Percentiles rank a stretch among this genome's conserved stretches.
phyloP scores from a whole-genome alignment of 164 flowering plant genomes.

The Akebia trifoliata region DNA sequence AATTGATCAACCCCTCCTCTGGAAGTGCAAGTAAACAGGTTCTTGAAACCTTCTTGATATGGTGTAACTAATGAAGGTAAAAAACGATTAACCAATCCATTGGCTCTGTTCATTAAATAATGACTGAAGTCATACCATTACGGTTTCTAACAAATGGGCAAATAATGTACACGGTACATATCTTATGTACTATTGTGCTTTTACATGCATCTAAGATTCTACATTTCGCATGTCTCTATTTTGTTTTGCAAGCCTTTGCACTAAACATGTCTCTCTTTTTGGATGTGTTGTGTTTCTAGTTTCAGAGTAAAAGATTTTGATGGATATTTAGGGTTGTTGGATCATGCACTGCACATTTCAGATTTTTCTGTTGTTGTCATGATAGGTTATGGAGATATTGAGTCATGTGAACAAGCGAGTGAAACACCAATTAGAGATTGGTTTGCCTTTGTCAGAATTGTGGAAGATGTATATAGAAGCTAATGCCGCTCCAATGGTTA shows the following conservation, averaged over 20 bases:
- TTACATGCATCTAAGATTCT: not conserved
- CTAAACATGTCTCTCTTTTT: not conserved
- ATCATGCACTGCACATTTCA: not conserved
- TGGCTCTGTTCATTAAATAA: not conserved
- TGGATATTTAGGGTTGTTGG: not conserved
- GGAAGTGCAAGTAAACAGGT: not conserved
- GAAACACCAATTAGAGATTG: conserved; percentile 69
- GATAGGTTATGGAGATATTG: conserved; percentile 85
- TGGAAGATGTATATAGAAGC: conserved; percentile 66
- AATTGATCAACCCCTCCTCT: not conserved
- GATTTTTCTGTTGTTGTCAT: conserved; percentile 8
- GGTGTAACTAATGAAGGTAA: not conserved
- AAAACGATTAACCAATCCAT: not conserved
- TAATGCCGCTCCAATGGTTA: conserved; percentile 65
- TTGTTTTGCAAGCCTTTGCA: not conserved
- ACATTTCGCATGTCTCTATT: not conserved
- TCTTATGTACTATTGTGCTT: not conserved
- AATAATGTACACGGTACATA: not conserved
- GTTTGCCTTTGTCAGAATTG: conserved; percentile 68
- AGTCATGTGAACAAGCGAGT: conserved; percentile 93
- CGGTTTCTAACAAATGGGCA: not conserved
- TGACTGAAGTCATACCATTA: not conserved
- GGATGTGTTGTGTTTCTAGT: not conserved
- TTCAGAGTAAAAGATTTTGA: not conserved
- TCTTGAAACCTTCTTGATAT: not conserved